Evolutionary conservation across 1,139 yeast species (phyloP), one percentile per base, ranked within the genome.

Genomic region (Taiozyma sp.): DNA sequence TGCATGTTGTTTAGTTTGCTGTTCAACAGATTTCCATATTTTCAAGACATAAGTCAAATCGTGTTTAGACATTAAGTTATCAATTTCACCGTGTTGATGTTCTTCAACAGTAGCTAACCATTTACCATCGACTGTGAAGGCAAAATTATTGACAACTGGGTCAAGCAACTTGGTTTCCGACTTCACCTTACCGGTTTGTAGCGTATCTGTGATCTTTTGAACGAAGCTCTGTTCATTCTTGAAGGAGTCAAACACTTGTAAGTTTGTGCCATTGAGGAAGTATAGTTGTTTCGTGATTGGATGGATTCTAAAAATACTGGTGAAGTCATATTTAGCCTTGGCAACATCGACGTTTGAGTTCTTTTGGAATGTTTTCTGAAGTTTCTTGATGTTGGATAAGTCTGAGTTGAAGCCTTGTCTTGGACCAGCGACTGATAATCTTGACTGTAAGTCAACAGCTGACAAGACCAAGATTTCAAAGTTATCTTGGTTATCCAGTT

Each of bases 21-120:
- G 55, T 49, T 74, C 77, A 43, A 70, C 66, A 55, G 67, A 73
- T 58, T 73, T 77, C 99, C 99, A 93, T 65, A 95, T 90, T 67
- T 91, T 93, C 60, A 93, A 76, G 12, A 87, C 85, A 63, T 84
- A 81, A 48, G 80, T 80, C 47, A 78, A 70, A 60, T 90, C 96
- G 51, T 84, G 76, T 48, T 81, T 79, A 30, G 95, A 87, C 54
- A 88, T 69, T 51, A 91, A 72, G 54, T 80, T 79, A 63, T 87
- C 93, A 46, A 84, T 71, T 45, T 79, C 81, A 22, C 96, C 91
- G 9, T 87, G 81, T 27, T 74, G 75, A 48, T 82, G 76, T 48
- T 80, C 80, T 67, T 95, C 99, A 58, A 88, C 85, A 0, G 98
- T 90, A 52, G 92, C 84, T 87, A 95, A 82, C 96, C 96, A 90